Evolutionary conservation across 768 basidiomycete genomes (phyloP).

Genomic region (Agaricus blazei): DNA sequence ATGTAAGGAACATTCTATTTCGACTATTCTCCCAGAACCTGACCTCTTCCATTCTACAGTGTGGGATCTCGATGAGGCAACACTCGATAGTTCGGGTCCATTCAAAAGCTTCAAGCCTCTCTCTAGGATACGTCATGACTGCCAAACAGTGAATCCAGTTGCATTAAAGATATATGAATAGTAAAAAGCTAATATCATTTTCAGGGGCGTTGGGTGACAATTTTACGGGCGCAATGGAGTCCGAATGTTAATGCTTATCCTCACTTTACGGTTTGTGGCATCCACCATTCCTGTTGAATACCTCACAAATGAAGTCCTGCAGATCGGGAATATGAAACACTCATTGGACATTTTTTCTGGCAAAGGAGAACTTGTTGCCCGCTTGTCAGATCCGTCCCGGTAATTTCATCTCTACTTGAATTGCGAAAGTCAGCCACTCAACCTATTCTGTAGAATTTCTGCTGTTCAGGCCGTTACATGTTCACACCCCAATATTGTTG

Average conservation of each 20-base stretch:
- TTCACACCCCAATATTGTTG: slow-evolving; percentile 72
- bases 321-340: slow-evolving; percentile 81
- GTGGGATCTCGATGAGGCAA: slow-evolving; percentile 63
- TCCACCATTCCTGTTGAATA: neutral
- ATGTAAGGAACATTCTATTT: slow-evolving; percentile 36
- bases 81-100: slow-evolving; percentile 37
- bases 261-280: slow-evolving; percentile 65
- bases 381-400: slow-evolving; percentile 53
- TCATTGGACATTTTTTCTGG: slow-evolving; percentile 69
- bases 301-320: neutral
- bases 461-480: slow-evolving; percentile 90
- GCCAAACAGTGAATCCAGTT: slow-evolving; percentile 60
- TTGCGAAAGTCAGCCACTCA: slow-evolving; percentile 4
- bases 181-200: neutral
- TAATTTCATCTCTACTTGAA: slow-evolving; percentile 21
- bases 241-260: slow-evolving; percentile 76
- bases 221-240: slow-evolving; percentile 73
- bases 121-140: slow-evolving; percentile 60
- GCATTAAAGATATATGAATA: neutral
- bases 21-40: neutral
- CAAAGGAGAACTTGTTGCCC: slow-evolving; percentile 70
- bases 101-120: slow-evolving; percentile 67
- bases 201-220: slow-evolving; percentile 80
- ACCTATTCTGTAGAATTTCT: slow-evolving; percentile 46
- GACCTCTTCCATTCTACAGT: slow-evolving; percentile 37